Base-by-base conservation (phyloP, 179 eudicot genomes). In the Beta macrorhiza region DNA sequence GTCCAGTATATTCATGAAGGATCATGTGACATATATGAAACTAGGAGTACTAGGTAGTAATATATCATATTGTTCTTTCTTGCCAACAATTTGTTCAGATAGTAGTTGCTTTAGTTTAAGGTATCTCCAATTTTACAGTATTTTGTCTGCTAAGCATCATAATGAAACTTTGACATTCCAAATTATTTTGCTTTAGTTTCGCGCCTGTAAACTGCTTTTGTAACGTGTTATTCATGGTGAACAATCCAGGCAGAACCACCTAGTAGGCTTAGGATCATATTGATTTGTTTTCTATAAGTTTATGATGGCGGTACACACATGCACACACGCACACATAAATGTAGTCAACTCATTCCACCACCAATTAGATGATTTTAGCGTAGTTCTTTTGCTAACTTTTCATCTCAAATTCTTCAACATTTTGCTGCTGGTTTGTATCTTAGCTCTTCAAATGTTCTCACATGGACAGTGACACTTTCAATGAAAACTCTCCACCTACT, bases 401-500 rank as follows among this genome's bases (percentile, higher is more conserved):
- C 12, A 11, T 76, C n/a, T 67, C 42, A 74, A 14, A 32, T 32
- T 63, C 64, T 77, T 53, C 42, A 63, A 53, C 74, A 53, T 52
- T 61, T 75, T 47, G 13, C 51, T 77, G 47, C 61, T 76, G 74
- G 58, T 42, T 78, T 59, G 20, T 69, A 68, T 67, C 78, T 51
- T 49, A 6, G 53, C n/a, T 58, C 75, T 79, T 58, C 19, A 56
- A 61, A 58, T 57, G 42, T 49, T 44, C 78, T 52, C 0, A 67
- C 75, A 5, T 79, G 79, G 59, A 37, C 88, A 97, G 99, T 83
- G 99, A 97, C 87, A 97, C 99, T 32, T 97, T 97, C 85, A 97
- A 97, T 88, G 99, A 97, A 83, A 97, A 97, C 87, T 15, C 93
- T 74, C 98, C 99, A 68, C 99, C 99, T 76, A 93, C 97, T 76